Conservation (phyloP, 306 rosid species). For the Cucumis sativus region Cucumber_9930_V3 NC_026658.2:26080001-26080500, state of each 20-base stretch:
- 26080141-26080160: background rate
- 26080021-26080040: background rate
- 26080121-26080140: background rate
- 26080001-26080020: background rate
- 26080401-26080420: background rate
- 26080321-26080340: background rate
- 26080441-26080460: no score
- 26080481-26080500: no score
- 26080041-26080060: background rate
- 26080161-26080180: background rate
- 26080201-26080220: background rate
- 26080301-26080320: background rate
- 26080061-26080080: background rate
- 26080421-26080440: no score
- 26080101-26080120: background rate
- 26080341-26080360: background rate
- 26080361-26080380: background rate
- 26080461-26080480: no score
- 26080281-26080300: no score
- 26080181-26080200: background rate
- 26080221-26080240: background rate
- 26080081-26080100: background rate
- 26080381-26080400: background rate
- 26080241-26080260: background rate
- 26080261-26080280: background rate